Percentiles rank a stretch among this genome's conserved stretches.
These are phyloP conservation scores for Diphasiastrum complanatum DNA, from an alignment of 83 land plant species.

Conservation along the genomic window DNA sequence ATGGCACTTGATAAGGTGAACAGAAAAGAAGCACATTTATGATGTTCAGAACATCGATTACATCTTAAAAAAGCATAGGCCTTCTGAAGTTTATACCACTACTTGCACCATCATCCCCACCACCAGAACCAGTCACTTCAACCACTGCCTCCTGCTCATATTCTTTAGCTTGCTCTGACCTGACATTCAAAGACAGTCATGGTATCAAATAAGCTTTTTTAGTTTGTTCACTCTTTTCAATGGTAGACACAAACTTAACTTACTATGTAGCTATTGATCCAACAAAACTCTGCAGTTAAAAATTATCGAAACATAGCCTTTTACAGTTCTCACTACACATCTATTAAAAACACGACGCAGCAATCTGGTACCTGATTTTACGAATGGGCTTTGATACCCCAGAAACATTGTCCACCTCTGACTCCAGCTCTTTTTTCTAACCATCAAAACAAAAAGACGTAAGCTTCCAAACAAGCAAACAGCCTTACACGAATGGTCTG, in stretches of 20 bases:
- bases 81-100: conserved; percentile 42
- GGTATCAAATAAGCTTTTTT: neutral
- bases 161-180: conserved; percentile 96
- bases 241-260: no score
- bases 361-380: conserved; percentile 61
- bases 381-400: conserved; percentile 78
- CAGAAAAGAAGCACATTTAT: neutral
- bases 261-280: no score
- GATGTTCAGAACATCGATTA: no score
- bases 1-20: no score
- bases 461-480: neutral
- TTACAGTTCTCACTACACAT: neutral
- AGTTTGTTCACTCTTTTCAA: no score
- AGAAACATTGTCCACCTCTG: conserved; percentile 82
- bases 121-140: conserved; percentile 44
- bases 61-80: no score
- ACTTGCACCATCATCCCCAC: conserved; percentile 49
- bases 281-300: no score
- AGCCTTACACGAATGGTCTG: neutral
- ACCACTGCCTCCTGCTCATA: conserved; percentile 59
- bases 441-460: neutral
- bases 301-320: neutral
- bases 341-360: neutral
- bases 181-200: conserved; percentile 8
- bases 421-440: conserved; percentile 95